Evolutionary conservation across 768 basidiomycete species (phyloP), one percentile per base, ranked within the genome.

Genomic region (Pisolithus sp.): DNA sequence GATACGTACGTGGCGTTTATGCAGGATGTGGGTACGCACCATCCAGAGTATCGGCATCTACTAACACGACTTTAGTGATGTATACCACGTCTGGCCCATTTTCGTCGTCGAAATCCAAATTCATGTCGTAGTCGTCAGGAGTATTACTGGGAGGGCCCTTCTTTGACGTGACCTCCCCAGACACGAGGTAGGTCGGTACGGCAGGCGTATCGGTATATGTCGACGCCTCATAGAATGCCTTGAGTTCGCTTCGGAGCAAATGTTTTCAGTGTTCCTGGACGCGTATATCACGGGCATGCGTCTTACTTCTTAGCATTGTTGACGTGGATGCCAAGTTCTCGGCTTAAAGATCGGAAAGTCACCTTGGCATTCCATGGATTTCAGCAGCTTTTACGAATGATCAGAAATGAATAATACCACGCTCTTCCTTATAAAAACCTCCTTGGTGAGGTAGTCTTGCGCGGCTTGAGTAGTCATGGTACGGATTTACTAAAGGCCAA

Each of bases 271-370:
- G 28, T 34, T 24, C 10, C 17, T 48, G 36, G 46, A 48, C 38
- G 51, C 47, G 44, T 15, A 41, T 28, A 15, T 5, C 26, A 18
- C 46, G 20, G 10, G n/a, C 15, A 10, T 7, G 12, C 30, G 17
- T 46, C 77, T 60, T 53, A 90, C 89, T 82, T 85, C 64, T 90
- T 92, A 18, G 89, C 89, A 36, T 69, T 69, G 65, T 89, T 87
- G 60, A 90, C 87, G 59, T 90, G 84, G 49, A 91, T 74, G 0
- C 74, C 73, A 41, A 88, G 74, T 38, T 78, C 79, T 56, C 86
- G 78, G 59, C 89, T 90, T 46, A 92, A 73, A 5, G 80, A 82
- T 36, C 89, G 78, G 65, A 80, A 92, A 5, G 89, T 92, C 52
- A 92, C 86, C 89, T 91, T 53, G 43, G 34, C 28, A 46, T 20